These are phyloP conservation scores for Tephrocybe rancida DNA, from an alignment of 768 basidiomycete genomes.

Conservation along the genomic window DNA sequence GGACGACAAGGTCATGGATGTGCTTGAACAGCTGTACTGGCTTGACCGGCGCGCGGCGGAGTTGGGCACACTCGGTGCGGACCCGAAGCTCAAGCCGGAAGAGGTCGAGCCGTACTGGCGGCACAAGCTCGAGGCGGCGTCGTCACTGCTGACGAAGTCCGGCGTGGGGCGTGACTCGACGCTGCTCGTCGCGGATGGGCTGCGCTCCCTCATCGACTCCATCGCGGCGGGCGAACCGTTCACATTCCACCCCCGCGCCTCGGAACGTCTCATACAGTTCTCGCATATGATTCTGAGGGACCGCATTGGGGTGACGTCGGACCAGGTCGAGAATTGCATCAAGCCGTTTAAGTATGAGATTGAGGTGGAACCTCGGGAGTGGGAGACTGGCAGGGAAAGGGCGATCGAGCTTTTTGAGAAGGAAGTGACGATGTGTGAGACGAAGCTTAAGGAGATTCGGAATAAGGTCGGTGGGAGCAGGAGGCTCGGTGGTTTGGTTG, in stretches of 20 bases:
- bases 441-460: constrained; percentile 83
- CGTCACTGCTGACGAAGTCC: constrained; percentile 91
- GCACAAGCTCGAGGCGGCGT: constrained; percentile 95
- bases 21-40: constrained; percentile 98
- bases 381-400: constrained; percentile 81
- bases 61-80: constrained; percentile 67
- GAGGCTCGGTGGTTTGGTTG: constrained; percentile 73
- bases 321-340: constrained; percentile 99
- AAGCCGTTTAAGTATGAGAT: constrained; percentile 99
- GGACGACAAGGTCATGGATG: constrained; percentile 96
- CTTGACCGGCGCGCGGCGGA: constrained; percentile 84
- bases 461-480: constrained; percentile 88
- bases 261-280: constrained; percentile 90
- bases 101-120: constrained; percentile 92
- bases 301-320: constrained; percentile 90
- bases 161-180: constrained; percentile 96
- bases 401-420: constrained; percentile 82
- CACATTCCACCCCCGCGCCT: constrained; percentile 84
- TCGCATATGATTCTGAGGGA: constrained; percentile 93
- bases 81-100: constrained; percentile 69
- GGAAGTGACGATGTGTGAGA: constrained; percentile 84
- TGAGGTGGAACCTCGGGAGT: constrained; percentile 91
- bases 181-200: constrained; percentile 89
- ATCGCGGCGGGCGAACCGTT: constrained; percentile 91
- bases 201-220: constrained; percentile 87